Evolutionary conservation across 163 green algal genomes (phyloP).

Genomic region (Coccomyxa subellipsoidea): DNA sequence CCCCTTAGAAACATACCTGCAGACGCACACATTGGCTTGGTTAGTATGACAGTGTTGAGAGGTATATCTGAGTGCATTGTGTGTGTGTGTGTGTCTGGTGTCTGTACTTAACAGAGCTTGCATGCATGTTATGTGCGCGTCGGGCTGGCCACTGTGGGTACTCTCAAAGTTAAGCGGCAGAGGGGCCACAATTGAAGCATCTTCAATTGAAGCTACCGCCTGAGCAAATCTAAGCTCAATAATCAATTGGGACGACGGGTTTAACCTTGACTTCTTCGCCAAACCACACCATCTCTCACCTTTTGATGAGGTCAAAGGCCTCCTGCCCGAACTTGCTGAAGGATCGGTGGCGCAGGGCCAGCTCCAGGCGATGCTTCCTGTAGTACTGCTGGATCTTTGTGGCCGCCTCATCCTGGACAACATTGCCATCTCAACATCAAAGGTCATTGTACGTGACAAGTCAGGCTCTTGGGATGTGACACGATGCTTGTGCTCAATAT

Average conservation of each 20-base stretch:
- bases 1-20: neutral
- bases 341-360: conserved; percentile 16
- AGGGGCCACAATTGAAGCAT: too few relatives aligned
- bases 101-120: too few relatives aligned
- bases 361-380: neutral
- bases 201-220: too few relatives aligned
- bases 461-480: too few relatives aligned
- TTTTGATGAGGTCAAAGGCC: conserved; percentile 25
- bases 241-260: too few relatives aligned
- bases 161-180: too few relatives aligned
- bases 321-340: conserved; percentile 35
- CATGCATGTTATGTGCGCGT: neutral
- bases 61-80: too few relatives aligned
- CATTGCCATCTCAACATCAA: too few relatives aligned
- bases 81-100: too few relatives aligned
- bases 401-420: neutral
- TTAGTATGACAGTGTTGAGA: too few relatives aligned
- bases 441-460: too few relatives aligned
- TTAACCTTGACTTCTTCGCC: neutral
- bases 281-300: neutral
- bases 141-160: neutral
- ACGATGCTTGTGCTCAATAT: too few relatives aligned
- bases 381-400: conserved; percentile 1
- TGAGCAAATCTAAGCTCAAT: neutral
- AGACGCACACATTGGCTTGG: neutral